These are phyloP conservation scores for Phytophthora kernoviae DNA, from an alignment of 352 stramenopile genomes.

Conservation along the genomic window DNA sequence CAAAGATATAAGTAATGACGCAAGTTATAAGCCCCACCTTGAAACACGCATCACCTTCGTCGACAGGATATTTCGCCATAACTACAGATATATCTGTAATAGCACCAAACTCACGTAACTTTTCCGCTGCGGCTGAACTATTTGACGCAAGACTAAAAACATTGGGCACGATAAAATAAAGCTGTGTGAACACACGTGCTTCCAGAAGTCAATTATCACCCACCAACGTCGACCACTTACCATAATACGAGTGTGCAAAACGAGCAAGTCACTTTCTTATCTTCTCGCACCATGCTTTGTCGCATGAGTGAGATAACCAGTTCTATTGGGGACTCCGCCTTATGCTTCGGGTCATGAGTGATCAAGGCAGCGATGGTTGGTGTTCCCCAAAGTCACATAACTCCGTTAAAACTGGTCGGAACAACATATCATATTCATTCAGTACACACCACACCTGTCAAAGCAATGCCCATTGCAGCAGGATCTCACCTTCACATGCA, in stretches of 20 bases:
- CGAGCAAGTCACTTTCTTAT: constrained; percentile 76
- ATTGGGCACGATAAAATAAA: background rate
- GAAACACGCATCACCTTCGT: constrained; percentile 48
- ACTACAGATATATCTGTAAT: constrained; percentile 73
- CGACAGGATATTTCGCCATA: constrained; percentile 74
- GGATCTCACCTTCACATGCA: constrained; percentile 63
- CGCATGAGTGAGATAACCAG: constrained; percentile 52
- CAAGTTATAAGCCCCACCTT: background rate
- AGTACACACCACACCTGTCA: background rate
- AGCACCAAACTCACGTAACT: constrained; percentile 49
- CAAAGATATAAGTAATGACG: constrained; percentile 2
- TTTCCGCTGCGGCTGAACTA: constrained; percentile 43
- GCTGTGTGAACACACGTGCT: background rate
- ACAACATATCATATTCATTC: background rate
- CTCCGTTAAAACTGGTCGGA: constrained; percentile 55
- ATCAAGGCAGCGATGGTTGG: constrained; percentile 41
- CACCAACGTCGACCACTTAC: constrained; percentile 30
- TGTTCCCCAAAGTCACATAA: constrained; percentile 63
- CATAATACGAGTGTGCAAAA: constrained; percentile 70
- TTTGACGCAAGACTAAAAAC: constrained; percentile 52
- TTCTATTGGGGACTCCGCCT: constrained; percentile 39
- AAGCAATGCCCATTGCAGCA: background rate
- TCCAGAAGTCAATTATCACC: background rate
- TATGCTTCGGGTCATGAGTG: constrained; percentile 24
- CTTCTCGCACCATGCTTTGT: constrained; percentile 60